Evolutionary conservation across 768 basidiomycete species (phyloP).

Genomic region (Lyophyllum atratum): DNA sequence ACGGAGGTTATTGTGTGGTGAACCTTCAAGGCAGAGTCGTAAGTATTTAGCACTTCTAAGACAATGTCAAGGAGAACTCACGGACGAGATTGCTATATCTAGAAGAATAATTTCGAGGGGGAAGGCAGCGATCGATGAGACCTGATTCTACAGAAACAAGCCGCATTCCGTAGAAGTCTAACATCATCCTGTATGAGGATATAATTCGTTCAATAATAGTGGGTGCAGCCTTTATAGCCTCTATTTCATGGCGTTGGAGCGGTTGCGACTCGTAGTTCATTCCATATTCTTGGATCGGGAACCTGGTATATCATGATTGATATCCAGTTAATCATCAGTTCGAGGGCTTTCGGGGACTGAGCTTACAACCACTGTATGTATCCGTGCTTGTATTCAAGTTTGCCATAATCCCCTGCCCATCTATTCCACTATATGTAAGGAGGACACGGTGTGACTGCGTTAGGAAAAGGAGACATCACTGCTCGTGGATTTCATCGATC

Average conservation of each 20-base stretch:
- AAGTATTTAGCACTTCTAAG: not conserved
- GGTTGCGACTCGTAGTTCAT: constrained; percentile 71
- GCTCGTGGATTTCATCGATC: constrained; percentile 63
- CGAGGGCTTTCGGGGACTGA: not conserved
- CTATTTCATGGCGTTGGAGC: constrained; percentile 65
- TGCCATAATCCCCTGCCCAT: constrained; percentile 64
- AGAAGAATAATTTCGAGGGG: constrained; percentile 48
- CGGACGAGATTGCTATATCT: constrained; percentile 68
- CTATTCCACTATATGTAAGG: constrained; percentile 33
- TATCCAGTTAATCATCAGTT: not conserved
- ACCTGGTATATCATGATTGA: constrained; percentile 36
- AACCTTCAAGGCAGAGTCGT: constrained; percentile 37
- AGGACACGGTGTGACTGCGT: not conserved
- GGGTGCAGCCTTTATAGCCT: constrained; percentile 52
- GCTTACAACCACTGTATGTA: constrained; percentile 82
- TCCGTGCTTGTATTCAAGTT: constrained; percentile 68
- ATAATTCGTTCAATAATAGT: constrained; percentile 51
- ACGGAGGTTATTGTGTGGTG: constrained; percentile 75
- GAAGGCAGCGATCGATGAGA: constrained; percentile 51
- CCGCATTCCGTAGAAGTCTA: constrained; percentile 80
- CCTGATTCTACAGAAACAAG: constrained; percentile 61
- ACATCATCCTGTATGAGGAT: constrained; percentile 69
- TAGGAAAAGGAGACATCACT: constrained; percentile 36
- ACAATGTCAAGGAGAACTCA: constrained; percentile 38
- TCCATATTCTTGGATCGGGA: constrained; percentile 74